phyloP scores from a whole-genome alignment of 331 rosid species.

The Acacia pycnantha region DNA sequence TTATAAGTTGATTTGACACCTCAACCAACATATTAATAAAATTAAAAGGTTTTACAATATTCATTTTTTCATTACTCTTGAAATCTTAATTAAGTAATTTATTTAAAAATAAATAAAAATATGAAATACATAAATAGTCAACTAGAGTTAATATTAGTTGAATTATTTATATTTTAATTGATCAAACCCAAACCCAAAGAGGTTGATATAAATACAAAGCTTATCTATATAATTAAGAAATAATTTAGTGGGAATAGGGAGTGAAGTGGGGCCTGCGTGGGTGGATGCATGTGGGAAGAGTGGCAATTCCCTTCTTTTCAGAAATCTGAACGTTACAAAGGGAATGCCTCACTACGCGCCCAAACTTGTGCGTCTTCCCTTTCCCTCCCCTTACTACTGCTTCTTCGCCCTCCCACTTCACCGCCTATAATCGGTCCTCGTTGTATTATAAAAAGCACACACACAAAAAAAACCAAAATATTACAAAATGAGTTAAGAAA shows the following conservation, averaged over 20 bases:
- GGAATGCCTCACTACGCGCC: conserved; percentile 31
- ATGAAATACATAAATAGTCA: too few relatives aligned
- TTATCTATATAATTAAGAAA: neutral
- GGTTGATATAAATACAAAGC: neutral
- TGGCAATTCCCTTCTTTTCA: neutral
- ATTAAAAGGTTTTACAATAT: too few relatives aligned
- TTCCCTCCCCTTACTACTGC: neutral
- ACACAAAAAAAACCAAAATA: neutral
- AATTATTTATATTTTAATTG: too few relatives aligned
- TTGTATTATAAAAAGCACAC: neutral
- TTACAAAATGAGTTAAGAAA: too few relatives aligned
- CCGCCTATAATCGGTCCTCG: neutral
- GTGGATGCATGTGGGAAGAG: conserved; percentile 13
- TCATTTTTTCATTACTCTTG: too few relatives aligned
- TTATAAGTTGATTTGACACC: too few relatives aligned
- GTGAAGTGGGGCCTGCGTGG: neutral
- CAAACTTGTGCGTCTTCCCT: conserved; percentile 34
- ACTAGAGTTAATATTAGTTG: too few relatives aligned
- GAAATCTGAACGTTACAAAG: conserved; percentile 22
- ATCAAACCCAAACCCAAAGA: too few relatives aligned
- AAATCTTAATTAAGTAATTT: too few relatives aligned
- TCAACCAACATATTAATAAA: too few relatives aligned
- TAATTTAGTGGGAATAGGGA: neutral
- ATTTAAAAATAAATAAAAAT: too few relatives aligned
- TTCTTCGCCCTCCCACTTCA: neutral